Conservation (phyloP, 768 basidiomycete species). For the Lyophyllum decastes region DNA sequence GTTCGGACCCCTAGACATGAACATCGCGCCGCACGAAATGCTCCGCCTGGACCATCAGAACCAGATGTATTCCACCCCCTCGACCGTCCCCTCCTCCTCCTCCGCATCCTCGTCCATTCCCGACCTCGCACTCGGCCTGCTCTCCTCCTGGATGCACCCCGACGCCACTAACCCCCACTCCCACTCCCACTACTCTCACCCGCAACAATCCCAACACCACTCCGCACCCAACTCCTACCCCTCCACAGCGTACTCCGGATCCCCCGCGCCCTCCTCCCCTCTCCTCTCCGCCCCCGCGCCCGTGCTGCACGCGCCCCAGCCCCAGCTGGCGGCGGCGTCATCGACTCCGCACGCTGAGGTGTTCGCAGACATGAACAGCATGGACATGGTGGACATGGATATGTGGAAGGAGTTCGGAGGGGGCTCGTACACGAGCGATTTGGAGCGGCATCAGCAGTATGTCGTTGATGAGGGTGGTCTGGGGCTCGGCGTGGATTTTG, state of each 20-base stretch:
- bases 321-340: conserved; percentile 10
- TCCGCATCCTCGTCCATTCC: conserved; percentile 14
- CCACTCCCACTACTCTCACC: too few species aligned
- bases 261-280: conserved; percentile 33
- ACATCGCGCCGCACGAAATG: conserved; percentile 21
- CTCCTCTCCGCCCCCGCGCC: conserved; percentile 26
- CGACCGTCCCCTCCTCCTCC: too few species aligned
- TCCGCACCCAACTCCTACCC: too few species aligned
- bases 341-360: too few species aligned
- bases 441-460: conserved; percentile 2
- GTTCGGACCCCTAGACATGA: conserved; percentile 25
- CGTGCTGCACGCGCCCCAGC: neutral
- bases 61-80: too few species aligned
- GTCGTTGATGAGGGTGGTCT: conserved; percentile 1
- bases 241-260: conserved; percentile 45
- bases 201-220: too few species aligned
- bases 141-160: conserved; percentile 15
- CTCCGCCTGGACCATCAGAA: neutral
- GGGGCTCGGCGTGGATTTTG: neutral
- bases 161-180: conserved; percentile 16
- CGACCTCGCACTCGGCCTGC: conserved; percentile 18
- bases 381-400: conserved; percentile 13
- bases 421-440: conserved; percentile 4
- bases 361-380: conserved; percentile 8
- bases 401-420: conserved; percentile 17